Evolutionary conservation across 2,329 filamentous ascomycete species (phyloP), one percentile per base, ranked within the genome.

Genomic region (Penicillium sp.): DNA sequence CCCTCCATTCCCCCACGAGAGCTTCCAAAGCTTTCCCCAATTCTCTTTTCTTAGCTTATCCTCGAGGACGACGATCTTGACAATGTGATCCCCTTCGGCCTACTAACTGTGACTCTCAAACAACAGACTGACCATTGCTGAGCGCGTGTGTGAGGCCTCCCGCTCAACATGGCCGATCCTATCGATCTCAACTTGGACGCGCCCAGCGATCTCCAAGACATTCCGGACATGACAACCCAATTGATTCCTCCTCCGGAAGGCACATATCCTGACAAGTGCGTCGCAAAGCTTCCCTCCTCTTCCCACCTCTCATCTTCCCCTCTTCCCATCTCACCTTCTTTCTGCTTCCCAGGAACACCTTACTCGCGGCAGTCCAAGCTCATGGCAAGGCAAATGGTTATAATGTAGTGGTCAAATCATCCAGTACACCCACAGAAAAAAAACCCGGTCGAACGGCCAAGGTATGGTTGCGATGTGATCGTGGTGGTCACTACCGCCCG

Each of bases 341-440:
- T 5, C 10, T 5, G 5, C 24, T 28, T 28, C 24, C 24, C 24
- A 11, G 73, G 58, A 58, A 69, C 5, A 66, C 74, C 18, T 65
- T 77, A 46, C 66, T 77, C 31, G 64, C 71, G 3, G 68, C 74
- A 11, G 74, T 77, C 21, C 74, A 77, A 54, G 69, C 67, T 9
- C 74, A 76, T 58, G 73, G 71, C 26, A 77, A 76, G 61, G 62
- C 69, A 3, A 73, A 77, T 61, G 75, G 75, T 18, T 77, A 77
- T 56, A 76, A 77, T 58, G 69, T 77, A 21, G 75, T 77, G 8
- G 73, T 77, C 46, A 77, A 77, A 48, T 77, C 75, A n/a, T 77
- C 75, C 16, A 77, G 74, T 55, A 76, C 71, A 1, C 75, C 75
- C 6, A 77, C 74, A 5, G 74, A 77, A 51, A 76, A 77, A 61